phyloP scores from a whole-genome alignment of 164 flowering plant genomes.

The Nymphaea colorata region DNA sequence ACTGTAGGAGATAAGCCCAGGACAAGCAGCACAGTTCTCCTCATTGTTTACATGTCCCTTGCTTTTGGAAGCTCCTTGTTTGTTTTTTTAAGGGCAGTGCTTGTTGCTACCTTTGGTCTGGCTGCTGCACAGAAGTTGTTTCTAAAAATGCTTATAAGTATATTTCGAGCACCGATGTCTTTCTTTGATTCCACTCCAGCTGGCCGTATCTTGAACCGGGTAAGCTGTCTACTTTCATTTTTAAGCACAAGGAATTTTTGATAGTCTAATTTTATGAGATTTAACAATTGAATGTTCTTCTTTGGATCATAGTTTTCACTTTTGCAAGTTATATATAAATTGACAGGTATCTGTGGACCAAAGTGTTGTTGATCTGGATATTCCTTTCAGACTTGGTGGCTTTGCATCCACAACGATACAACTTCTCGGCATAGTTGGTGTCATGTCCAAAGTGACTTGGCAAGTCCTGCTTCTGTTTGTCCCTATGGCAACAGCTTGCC shows the following conservation, averaged over 20 bases:
- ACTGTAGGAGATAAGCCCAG: slow-evolving; percentile 67
- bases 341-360: slow-evolving; percentile 94
- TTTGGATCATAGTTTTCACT: too few relatives aligned
- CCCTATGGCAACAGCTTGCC: slow-evolving; percentile 94
- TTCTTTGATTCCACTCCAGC: slow-evolving; percentile 97
- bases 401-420: slow-evolving; percentile 97
- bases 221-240: slow-evolving; percentile 30
- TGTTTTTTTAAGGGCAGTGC: slow-evolving; percentile 83
- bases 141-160: slow-evolving; percentile 66
- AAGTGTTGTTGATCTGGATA: slow-evolving; percentile 98
- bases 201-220: slow-evolving; percentile 93
- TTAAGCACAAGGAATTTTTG: neutral
- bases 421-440: slow-evolving; percentile 92
- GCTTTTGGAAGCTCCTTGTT: slow-evolving; percentile 97
- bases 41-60: slow-evolving; percentile 87
- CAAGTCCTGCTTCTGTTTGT: slow-evolving; percentile 87
- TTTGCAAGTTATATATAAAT: slow-evolving; percentile 6
- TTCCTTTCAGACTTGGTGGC: slow-evolving; percentile 98
- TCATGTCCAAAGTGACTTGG: slow-evolving; percentile 95
- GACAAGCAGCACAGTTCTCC: slow-evolving; percentile 51
- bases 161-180: slow-evolving; percentile 94
- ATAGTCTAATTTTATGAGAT: too few relatives aligned
- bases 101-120: slow-evolving; percentile 94
- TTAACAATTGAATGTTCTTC: too few relatives aligned
- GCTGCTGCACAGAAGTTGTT: slow-evolving; percentile 92